Base-by-base conservation (phyloP, 768 basidiomycete species). In the Psilocybe tampanensis region DNA sequence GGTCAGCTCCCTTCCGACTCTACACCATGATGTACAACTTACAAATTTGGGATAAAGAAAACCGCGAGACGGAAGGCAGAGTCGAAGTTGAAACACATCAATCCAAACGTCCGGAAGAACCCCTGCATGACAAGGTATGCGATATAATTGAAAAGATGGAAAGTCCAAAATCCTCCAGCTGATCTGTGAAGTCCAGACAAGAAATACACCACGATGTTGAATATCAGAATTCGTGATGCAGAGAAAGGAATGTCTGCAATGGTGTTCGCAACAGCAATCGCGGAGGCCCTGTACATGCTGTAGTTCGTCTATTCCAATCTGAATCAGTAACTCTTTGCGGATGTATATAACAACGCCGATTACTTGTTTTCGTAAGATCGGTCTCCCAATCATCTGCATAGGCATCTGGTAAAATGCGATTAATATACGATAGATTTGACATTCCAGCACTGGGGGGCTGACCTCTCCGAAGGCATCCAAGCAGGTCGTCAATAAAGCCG, bases 21-120 rank as follows among this genome's bases (percentile, higher is more conserved):
- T 29, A 4, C 29, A 29, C 44, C 55, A 22, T 39, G 21, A 52
- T n/a, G 22, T 6, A 11, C 3, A 44, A 69, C 77, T 65, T 34
- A 80, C 79, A 94, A 84, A 67, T 88, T 88, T 3, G 91, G 87
- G 56, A 92, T 79, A 75, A 92, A 86, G 75, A 92, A 83, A 41
- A 77, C 82, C 29, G 79, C 82, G 24, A 84, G 75, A 55, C 74
- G 74, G 70, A 81, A 79, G 1, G 80, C 79, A 1, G 74, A 62
- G 58, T 80, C 73, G 58, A 80, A 80, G 55, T 74, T 78, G 41
- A 74, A 75, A 65, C 78, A 80, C 15, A 82, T 65, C 18, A 80
- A 68, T 26, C 88, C 89, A 55, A 90, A 81, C 0, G 85, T 85
- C 39, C 92, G 76, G 84, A 95, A 96, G 78, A 94, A 91, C 0